Evolutionary conservation across 2,329 filamentous ascomycete genomes (phyloP).

Genomic region (Penicillium sp.): DNA sequence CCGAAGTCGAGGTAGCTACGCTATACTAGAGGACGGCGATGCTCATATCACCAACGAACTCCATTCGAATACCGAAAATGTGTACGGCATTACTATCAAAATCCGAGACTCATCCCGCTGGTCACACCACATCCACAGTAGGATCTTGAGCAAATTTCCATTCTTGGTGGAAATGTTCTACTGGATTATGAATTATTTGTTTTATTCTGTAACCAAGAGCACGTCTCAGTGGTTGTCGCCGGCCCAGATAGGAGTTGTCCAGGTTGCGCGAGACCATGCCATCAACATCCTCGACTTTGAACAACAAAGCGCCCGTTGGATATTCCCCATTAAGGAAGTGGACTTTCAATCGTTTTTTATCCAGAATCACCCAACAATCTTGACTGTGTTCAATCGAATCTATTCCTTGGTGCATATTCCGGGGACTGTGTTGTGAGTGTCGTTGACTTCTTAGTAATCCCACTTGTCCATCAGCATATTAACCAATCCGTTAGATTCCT

Average conservation of each 20-base stretch:
- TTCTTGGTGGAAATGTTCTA: constrained; percentile 75
- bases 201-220: constrained; percentile 61
- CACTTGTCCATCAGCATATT: constrained; percentile 12
- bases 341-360: constrained; percentile 49
- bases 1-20: too few species aligned
- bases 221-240: constrained; percentile 52
- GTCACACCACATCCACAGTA: constrained; percentile 59
- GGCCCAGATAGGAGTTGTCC: constrained; percentile 50
- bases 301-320: constrained; percentile 39
- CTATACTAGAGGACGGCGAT: neutral
- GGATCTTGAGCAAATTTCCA: constrained; percentile 66
- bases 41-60: constrained; percentile 8
- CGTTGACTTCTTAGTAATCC: constrained; percentile 18
- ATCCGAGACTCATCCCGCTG: constrained; percentile 65
- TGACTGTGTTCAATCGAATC: constrained; percentile 51
- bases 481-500: constrained; percentile 30
- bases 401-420: constrained; percentile 55
- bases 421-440: constrained; percentile 49
- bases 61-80: constrained; percentile 52
- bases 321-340: constrained; percentile 44
- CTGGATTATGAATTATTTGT: constrained; percentile 66
- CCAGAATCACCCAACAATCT: constrained; percentile 39
- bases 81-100: constrained; percentile 48
- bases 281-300: constrained; percentile 48
- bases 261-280: constrained; percentile 48